Conservation (phyloP, 2,329 filamentous ascomycete species). For the Calonectria pseudoturangicola region DNA sequence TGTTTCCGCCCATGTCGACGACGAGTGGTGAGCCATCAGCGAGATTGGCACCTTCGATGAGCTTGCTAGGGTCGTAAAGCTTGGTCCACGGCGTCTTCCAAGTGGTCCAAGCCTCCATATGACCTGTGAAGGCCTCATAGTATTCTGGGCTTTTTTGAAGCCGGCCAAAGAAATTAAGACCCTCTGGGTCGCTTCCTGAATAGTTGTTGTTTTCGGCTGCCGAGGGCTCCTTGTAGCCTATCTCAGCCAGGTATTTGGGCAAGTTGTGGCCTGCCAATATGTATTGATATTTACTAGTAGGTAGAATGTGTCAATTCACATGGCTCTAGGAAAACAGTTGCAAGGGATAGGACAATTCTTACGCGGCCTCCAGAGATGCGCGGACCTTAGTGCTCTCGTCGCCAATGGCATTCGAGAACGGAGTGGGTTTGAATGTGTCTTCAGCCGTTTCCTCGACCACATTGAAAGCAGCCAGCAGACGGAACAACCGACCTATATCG, state of each 20-base stretch:
- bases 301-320: background rate
- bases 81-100: constrained; percentile 50
- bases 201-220: constrained; percentile 41
- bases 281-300: constrained; percentile 45
- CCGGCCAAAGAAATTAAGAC: constrained; percentile 45
- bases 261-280: constrained; percentile 43
- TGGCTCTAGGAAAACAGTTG: fast-evolving
- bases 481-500: constrained; percentile 38
- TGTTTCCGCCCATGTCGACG: constrained; percentile 47
- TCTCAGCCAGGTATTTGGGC: constrained; percentile 45
- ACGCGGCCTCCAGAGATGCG: constrained; percentile 46
- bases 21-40: constrained; percentile 36
- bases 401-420: constrained; percentile 42
- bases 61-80: constrained; percentile 40
- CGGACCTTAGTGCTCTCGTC: constrained; percentile 47
- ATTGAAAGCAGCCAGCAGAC: constrained; percentile 44
- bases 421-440: constrained; percentile 46
- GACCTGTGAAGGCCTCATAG: constrained; percentile 43
- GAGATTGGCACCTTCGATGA: constrained; percentile 36
- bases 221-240: constrained; percentile 38
- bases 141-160: constrained; percentile 46
- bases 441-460: constrained; percentile 42
- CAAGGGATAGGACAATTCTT: fast-evolving
- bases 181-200: constrained; percentile 34
- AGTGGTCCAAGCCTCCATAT: constrained; percentile 47